These are phyloP conservation scores for Canavalia gladiata DNA, from an alignment of 306 rosid genomes.

Conservation along the genomic window DNA sequence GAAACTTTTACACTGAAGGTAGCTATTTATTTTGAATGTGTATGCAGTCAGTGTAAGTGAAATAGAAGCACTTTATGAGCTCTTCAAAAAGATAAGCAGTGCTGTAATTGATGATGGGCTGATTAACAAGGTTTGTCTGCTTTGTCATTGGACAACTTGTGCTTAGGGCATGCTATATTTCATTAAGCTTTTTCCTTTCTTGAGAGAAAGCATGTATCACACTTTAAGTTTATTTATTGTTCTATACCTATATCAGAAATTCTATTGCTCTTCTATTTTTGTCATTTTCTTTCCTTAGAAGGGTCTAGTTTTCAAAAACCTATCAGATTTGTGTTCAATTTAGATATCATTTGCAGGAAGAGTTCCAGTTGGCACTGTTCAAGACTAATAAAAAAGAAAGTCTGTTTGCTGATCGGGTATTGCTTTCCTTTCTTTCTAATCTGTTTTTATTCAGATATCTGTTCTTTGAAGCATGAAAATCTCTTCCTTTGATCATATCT, in stretches of 20 bases:
- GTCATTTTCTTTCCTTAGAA: slow-evolving; percentile 9
- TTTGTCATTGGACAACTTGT: slow-evolving; percentile 20
- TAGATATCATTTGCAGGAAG: slow-evolving; percentile 71
- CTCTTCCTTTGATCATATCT: slow-evolving; percentile 5
- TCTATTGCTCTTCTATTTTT: slow-evolving; percentile 11
- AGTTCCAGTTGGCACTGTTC: slow-evolving; percentile 95
- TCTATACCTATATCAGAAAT: background rate
- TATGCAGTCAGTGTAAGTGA: slow-evolving; percentile 96
- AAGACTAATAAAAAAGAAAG: slow-evolving; percentile 99
- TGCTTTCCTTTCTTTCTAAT: slow-evolving; percentile 36
- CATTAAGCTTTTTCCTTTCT: slow-evolving; percentile 2
- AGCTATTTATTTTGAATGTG: slow-evolving; percentile 14
- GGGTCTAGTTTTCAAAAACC: background rate
- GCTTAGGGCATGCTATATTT: slow-evolving; percentile 31
- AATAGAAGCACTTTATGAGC: slow-evolving; percentile 97
- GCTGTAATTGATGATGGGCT: slow-evolving; percentile 96
- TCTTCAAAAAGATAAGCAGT: slow-evolving; percentile 96
- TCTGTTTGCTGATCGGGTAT: slow-evolving; percentile 96
- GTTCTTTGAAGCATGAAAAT: slow-evolving; percentile 28
- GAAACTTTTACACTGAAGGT: slow-evolving; percentile 7
- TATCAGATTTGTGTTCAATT: slow-evolving; percentile 32
- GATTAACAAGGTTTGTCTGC: slow-evolving; percentile 84
- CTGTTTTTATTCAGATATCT: slow-evolving; percentile 9
- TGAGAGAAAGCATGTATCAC: background rate
- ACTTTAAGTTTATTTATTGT: background rate